Conservation (phyloP, 2,329 filamentous ascomycete genomes). For the Clonostachys chloroleuca region DNA sequence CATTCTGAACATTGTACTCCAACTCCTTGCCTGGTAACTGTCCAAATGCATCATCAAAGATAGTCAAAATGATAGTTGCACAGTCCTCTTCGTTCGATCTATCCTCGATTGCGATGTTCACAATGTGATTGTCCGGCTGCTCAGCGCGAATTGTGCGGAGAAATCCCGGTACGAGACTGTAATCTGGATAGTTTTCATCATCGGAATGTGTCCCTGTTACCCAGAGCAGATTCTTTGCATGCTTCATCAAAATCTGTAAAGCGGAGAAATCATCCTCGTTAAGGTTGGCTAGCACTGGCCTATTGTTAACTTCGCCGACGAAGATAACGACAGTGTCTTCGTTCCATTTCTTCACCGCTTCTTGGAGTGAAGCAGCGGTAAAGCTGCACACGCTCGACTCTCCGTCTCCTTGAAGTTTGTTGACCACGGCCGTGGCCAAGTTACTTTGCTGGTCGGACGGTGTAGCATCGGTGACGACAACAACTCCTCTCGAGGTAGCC, state of each 20-base stretch:
- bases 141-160: constrained; percentile 1
- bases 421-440: not conserved
- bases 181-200: not conserved
- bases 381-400: too few relatives aligned
- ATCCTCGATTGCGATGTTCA: not conserved
- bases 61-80: not conserved
- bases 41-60: not conserved
- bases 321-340: not conserved
- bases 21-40: constrained; percentile 3
- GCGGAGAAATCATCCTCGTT: not conserved
- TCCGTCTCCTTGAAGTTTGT: too few relatives aligned
- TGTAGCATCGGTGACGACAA: not conserved
- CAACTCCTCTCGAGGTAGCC: not conserved
- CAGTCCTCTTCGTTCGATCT: not conserved
- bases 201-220: not conserved
- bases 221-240: not conserved
- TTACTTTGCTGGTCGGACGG: not conserved
- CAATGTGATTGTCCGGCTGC: not conserved
- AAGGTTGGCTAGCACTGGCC: not conserved
- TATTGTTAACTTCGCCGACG: not conserved
- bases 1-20: constrained; percentile 7
- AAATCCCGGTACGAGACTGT: not conserved
- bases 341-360: too few relatives aligned
- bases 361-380: too few relatives aligned
- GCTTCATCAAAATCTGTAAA: not conserved